Percentiles rank a stretch among this genome's conserved stretches.
Evolutionary conservation across 495 filamentous ascomycete species (phyloP).

Genomic region (Xylaria intraflava): DNA sequence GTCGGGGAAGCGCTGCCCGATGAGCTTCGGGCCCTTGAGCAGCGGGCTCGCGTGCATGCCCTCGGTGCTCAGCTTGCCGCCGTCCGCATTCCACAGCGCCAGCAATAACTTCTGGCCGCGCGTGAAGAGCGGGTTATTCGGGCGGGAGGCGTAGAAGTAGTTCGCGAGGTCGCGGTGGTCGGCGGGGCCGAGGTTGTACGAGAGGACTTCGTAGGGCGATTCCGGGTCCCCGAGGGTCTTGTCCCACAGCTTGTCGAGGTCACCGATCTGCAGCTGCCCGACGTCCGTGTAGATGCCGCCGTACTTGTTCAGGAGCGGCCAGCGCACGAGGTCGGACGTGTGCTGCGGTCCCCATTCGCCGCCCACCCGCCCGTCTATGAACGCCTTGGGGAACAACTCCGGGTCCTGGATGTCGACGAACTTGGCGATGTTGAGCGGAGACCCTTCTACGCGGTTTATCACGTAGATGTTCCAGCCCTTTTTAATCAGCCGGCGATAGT

Average conservation of each 20-base stretch:
- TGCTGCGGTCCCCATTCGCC: slow-evolving; percentile 47
- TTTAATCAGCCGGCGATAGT: slow-evolving; percentile 46
- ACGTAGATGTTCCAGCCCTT: slow-evolving; percentile 49
- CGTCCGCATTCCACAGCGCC: slow-evolving; percentile 43
- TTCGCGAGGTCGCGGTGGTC: slow-evolving; percentile 37
- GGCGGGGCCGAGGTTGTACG: slow-evolving; percentile 34
- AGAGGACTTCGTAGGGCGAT: slow-evolving; percentile 43
- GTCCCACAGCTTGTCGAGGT: slow-evolving; percentile 46
- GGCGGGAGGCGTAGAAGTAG: slow-evolving; percentile 41
- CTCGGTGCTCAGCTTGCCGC: slow-evolving; percentile 42
- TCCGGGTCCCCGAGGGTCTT: slow-evolving; percentile 37
- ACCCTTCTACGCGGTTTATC: slow-evolving; percentile 37
- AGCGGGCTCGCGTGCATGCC: slow-evolving; percentile 46
- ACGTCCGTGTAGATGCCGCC: slow-evolving; percentile 54
- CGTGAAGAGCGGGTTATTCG: slow-evolving; percentile 40
- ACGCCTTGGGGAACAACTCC: slow-evolving; percentile 41
- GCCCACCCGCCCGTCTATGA: slow-evolving; percentile 39
- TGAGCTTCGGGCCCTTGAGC: slow-evolving; percentile 36
- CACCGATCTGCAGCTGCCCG: slow-evolving; percentile 49
- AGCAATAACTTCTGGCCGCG: slow-evolving; percentile 46
- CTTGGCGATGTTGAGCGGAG: slow-evolving; percentile 39
- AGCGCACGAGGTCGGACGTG: slow-evolving; percentile 51
- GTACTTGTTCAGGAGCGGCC: slow-evolving; percentile 46
- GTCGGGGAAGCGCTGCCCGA: slow-evolving; percentile 27
- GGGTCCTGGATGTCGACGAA: slow-evolving; percentile 43